phyloP scores from a whole-genome alignment of 1,139 yeast species.

The Chernovozyma sophiae-reginae region DNA sequence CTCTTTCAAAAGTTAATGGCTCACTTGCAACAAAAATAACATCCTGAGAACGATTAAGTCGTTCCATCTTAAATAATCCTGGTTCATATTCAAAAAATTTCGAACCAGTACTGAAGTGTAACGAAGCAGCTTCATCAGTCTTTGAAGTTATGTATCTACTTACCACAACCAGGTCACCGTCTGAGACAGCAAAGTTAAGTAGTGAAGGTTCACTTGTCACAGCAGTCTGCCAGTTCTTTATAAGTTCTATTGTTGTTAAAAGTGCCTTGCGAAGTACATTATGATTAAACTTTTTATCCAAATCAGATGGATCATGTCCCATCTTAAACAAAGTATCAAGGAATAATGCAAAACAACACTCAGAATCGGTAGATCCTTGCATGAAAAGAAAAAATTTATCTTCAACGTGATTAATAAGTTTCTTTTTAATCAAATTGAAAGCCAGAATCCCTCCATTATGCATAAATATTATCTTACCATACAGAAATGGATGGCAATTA shows the following conservation, averaged over 20 bases:
- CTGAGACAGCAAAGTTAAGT: constrained; percentile 91
- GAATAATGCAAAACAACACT: constrained; percentile 88
- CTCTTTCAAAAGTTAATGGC: constrained; percentile 92
- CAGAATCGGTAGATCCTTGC: constrained; percentile 95
- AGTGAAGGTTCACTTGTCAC: constrained; percentile 69
- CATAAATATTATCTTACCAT: constrained; percentile 88
- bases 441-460: constrained; percentile 90
- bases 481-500: constrained; percentile 92
- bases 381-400: constrained; percentile 76
- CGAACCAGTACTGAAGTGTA: constrained; percentile 93
- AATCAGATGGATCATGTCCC: constrained; percentile 66
- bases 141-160: constrained; percentile 84
- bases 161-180: constrained; percentile 84
- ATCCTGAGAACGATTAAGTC: constrained; percentile 87
- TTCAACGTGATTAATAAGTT: constrained; percentile 62
- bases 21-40: constrained; percentile 96
- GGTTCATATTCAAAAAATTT: constrained; percentile 86
- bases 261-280: constrained; percentile 63
- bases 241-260: constrained; percentile 63
- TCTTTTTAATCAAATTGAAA: constrained; percentile 69
- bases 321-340: constrained; percentile 69
- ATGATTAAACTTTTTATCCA: constrained; percentile 40
- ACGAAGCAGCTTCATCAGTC: constrained; percentile 92
- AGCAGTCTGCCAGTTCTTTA: constrained; percentile 61
- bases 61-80: constrained; percentile 88